phyloP scores from a whole-genome alignment of 1,284 basidiomycete species.

The Tilletia caries region DNA sequence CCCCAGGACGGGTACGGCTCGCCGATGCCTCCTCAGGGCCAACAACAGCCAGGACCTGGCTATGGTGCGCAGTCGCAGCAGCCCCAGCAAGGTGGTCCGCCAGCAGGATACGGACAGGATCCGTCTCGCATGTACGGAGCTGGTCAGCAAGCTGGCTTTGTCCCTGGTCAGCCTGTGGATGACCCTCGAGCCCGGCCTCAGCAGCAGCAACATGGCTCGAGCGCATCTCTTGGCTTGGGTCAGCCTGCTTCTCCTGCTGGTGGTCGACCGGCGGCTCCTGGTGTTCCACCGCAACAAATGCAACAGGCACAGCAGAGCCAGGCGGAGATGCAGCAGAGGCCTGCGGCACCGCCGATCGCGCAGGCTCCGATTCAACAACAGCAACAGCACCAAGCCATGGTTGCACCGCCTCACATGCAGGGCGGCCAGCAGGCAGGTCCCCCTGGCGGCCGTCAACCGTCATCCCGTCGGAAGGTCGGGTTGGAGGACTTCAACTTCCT shows the following conservation, averaged over 20 bases:
- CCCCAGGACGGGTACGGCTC: slow-evolving; percentile 16
- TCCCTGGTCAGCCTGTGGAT: background rate
- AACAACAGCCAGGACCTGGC: slow-evolving; percentile 19
- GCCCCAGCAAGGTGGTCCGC: slow-evolving; percentile 15
- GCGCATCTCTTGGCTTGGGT: background rate
- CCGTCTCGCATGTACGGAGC: background rate
- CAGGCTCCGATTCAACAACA: slow-evolving; percentile 22
- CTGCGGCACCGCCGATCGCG: slow-evolving; percentile 18
- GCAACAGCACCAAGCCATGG: slow-evolving; percentile 24
- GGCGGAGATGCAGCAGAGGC: slow-evolving; percentile 20
- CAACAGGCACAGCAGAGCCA: slow-evolving; percentile 14
- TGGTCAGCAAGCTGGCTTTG: background rate
- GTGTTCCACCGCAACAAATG: slow-evolving; percentile 19
- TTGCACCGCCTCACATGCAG: slow-evolving; percentile 5
- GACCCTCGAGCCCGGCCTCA: slow-evolving; percentile 7
- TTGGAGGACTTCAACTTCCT: slow-evolving; percentile 99
- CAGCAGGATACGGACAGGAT: slow-evolving; percentile 12
- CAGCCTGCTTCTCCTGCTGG: background rate
- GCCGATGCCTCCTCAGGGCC: slow-evolving; percentile 17
- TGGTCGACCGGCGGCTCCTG: background rate
- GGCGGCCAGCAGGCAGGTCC: background rate
- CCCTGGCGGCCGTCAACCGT: slow-evolving; percentile 20
- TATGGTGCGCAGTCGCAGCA: slow-evolving; percentile 19
- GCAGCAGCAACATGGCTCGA: slow-evolving; percentile 10
- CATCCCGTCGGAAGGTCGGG: slow-evolving; percentile 76